Base-by-base conservation (phyloP, 2,329 filamentous ascomycete species). In the Colletotrichum limetticola region DNA sequence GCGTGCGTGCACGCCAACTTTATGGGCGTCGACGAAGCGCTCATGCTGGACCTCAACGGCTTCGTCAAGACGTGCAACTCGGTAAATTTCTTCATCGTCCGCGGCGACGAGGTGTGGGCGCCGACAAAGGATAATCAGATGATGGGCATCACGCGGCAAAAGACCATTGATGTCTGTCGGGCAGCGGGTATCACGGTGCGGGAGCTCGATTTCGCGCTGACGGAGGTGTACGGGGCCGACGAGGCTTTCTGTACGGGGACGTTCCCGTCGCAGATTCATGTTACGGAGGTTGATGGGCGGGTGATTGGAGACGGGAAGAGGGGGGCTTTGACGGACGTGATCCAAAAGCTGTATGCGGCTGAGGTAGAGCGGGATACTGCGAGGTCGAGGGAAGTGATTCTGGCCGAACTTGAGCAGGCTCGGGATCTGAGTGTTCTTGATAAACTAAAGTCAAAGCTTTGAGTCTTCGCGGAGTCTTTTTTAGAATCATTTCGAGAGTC, bases 61-160 rank as follows among this genome's bases (percentile, higher is more conserved):
- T 79, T 79, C 52, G 78, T 79, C 59, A 80, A 80, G 72, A 80
- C 79, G 4, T 79, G 79, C 74, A 80, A 80, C 74, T 79, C 79
- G 42, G 77, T 78, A 69, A 80, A 80, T 56, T 80, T 80, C 73
- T 80, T 80, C 70, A 79, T 80, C 58, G 74, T 80, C n/a, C 78
- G 78, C 11, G 78, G 77, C 6, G 72, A 74, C 53, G 79, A 80
- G 72, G 76, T 80, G n/a, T 80, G 78, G 79, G 77, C 79, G 3
- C 78, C 79, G 3, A 80, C 79, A 0, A 78, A 79, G 59, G 76
- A 79, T 35, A 78, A 80, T 52, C 79, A 80, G 67, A 80, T 80
- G 79, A 77, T 79, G 62, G 79, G 79, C 2, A 78, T 80, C 59
- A 80, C 79, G 16, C 74, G 79, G 8, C 78, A 79, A 63, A 79